Percentiles rank a stretch among this genome's conserved stretches.
These are phyloP conservation scores for Neobulgaria alba DNA, from an alignment of 2,329 filamentous ascomycete genomes.

Conservation along the genomic window DNA sequence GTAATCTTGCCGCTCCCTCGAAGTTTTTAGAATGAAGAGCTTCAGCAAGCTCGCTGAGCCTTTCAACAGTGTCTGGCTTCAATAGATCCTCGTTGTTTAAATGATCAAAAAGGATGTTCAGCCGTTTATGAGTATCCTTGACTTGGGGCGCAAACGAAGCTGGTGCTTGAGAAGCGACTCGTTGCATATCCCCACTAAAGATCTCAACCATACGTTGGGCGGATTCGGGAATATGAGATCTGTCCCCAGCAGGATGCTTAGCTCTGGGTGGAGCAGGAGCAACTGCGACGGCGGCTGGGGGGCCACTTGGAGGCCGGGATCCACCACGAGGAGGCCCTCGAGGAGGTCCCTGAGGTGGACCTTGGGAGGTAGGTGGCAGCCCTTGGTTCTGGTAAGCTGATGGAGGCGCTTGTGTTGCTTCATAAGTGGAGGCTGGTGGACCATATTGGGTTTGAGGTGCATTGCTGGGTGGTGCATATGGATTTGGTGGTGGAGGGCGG, in stretches of 20 bases:
- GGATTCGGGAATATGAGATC: conserved; percentile 73
- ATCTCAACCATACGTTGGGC: conserved; percentile 76
- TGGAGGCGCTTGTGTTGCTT: conserved; percentile 31
- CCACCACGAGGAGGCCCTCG: conserved; percentile 27
- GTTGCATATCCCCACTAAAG: conserved; percentile 75
- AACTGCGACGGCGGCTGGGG: conserved; percentile 37
- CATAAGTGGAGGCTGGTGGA: conserved; percentile 39
- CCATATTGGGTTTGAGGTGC: conserved; percentile 50
- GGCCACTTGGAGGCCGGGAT: conserved; percentile 33
- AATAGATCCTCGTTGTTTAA: conserved; percentile 92
- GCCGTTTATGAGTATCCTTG: conserved; percentile 84
- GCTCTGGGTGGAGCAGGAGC: conserved; percentile 44
- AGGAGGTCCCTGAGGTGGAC: conserved; percentile 24
- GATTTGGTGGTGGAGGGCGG: conserved; percentile 36
- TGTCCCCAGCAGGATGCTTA: conserved; percentile 76
- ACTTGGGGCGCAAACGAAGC: conserved; percentile 82
- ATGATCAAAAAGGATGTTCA: conserved; percentile 92
- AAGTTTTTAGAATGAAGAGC: conserved; percentile 64
- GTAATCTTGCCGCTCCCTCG: conserved; percentile 55
- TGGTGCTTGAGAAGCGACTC: conserved; percentile 78
- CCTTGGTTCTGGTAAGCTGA: conserved; percentile 36
- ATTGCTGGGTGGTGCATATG: conserved; percentile 32
- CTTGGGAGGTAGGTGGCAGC: conserved; percentile 32
- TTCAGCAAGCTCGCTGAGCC: conserved; percentile 55
- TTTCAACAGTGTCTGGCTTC: conserved; percentile 65